Evolutionary conservation across 2,329 filamentous ascomycete genomes (phyloP), one percentile per base, ranked within the genome.

Genomic region (Cladophialophora immunda): DNA sequence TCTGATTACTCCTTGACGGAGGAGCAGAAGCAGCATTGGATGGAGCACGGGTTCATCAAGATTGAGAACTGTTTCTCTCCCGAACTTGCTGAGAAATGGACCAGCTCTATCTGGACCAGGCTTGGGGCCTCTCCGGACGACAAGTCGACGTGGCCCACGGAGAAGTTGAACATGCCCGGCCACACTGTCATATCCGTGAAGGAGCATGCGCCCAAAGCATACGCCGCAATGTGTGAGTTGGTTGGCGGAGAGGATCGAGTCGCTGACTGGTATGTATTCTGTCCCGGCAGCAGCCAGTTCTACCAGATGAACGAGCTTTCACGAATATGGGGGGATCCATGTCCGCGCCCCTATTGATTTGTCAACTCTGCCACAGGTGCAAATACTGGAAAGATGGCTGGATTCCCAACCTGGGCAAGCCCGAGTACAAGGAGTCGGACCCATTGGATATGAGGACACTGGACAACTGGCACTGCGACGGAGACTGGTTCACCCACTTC

Each of bases 401-500:
- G 63, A 91, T 92, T 71, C 87, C 91, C 50, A 92, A 91, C 76
- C 82, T 92, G 4, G 89, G 90, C 9, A 86, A 82, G 1, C 74
- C 82, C 0, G 82, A 84, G 57, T 79, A 78, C 55, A 84, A 86
- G 67, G 83, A 84, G 4, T 81, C 80, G 53, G 80, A 82, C 6
- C n/a, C 4, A 7, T 75, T 83, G 2, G 76, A 81, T 38, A 87
- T 87, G 0, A 80, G 83, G 57, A 81, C 86, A 0, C 78, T 90
- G 27, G 73, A 80, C 9, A 81, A 81, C 32, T 91, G 89, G 89
- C 89, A 91, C 76, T 87, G 90, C 25, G 89, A 91, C 76, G 89
- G 89, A 7, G 89, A 92, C 71, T 91, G 90, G 76, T 92, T 92
- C 75, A 83, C 89, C 3, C 89, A 92, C 78, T 92, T 88, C 71